Base-by-base conservation (phyloP, 2,329 filamentous ascomycete genomes). In the Trichophyton rubrum region DNA sequence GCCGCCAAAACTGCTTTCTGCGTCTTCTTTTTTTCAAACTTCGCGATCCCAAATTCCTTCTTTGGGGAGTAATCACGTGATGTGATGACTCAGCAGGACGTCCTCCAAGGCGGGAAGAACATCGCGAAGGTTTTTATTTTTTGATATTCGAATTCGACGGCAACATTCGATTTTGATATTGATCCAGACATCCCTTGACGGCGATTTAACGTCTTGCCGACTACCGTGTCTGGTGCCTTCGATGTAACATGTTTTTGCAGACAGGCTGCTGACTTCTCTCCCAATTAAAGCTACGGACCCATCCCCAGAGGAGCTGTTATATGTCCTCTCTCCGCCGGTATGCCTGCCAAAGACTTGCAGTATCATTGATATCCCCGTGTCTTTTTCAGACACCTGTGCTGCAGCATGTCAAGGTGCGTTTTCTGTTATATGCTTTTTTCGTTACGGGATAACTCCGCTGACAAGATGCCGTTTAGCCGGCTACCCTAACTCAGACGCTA, bases 341-440 rank as follows among this genome's bases (percentile, higher is more conserved):
- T 55, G 51, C 30, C 11, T 27, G 51, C 51, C 30, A n/a, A 15
- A 33, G 51, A 55, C 51, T 20, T 35, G 51, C 27, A 30, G 51
- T 33, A 55, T 55, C 27, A 17, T 27, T 55, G 51, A 55, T 33
- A 35, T 55, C 51, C 51, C 30, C 51, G n/a, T 55, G 51, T 55
- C 51, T 35, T 33, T 11, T 9, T 20, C 51, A 15, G 22, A 27
- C 11, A 15, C 11, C 45, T 30, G 6, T 51, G 33, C 33, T 13
- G 27, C 51, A 35, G 5, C 20, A 33, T n/a, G 27, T 20, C 24
- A 55, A 20, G 51, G 51, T 51, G 22, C 24, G 45, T 24, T 22
- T 15, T 3, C 22, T 38, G 33, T 9, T 38, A 30, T 30, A 30
- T 38, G 9, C 33, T 2, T 51, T 38, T 38, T 13, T 38, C 3